Base-by-base conservation (phyloP, 2,329 filamentous ascomycete species). In the Aplosporella prunicola region DNA sequence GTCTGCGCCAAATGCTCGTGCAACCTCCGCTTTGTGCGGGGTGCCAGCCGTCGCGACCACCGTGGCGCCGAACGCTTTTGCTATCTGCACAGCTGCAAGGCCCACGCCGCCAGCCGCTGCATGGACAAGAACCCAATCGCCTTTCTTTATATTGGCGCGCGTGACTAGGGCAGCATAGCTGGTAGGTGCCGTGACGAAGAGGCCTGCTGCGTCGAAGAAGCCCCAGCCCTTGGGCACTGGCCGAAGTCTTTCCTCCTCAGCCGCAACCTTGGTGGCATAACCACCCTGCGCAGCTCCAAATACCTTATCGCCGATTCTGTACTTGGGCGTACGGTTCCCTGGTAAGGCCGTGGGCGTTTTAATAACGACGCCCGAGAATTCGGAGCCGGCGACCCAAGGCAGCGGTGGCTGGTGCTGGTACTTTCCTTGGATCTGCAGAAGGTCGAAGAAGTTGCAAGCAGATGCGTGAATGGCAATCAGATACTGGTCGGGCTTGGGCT, bases 361-460 rank as follows among this genome's bases (percentile, higher is more conserved):
- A 32, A 88, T 58, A 47, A 96, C 68, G 5, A 78, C 70, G 46
- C 89, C 89, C 16, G 84, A 76, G 64, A 95, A 96, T 57, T 96
- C 89, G 53, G 76, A 75, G 43, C 89, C 89, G 1, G 85, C 77
- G 33, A 89, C 66, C 87, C 88, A 94, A 20, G 88, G 88, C 32
- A 95, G 78, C 0, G 82, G 77, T 0, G 87, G 87, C 52, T 95
- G 88, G 56, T 85, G 74, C 57, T 96, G 89, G 64, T 96, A 96
- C 74, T 93, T 93, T 40, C 89, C 89, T 54, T 86, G 81, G 54
- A 95, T 86, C 57, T 96, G 89, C 38, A 96, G 76, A 41, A 94
- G 82, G 59, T 96, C 89, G 68, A 95, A 96, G 73, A 96, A 96
- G 66, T 96, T 96, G 52, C 85, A 84, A 14, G 86, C 89, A 1